phyloP scores from a whole-genome alignment of 2,329 filamentous ascomycete species.

The Tolypocladium ovalisporum region DNA sequence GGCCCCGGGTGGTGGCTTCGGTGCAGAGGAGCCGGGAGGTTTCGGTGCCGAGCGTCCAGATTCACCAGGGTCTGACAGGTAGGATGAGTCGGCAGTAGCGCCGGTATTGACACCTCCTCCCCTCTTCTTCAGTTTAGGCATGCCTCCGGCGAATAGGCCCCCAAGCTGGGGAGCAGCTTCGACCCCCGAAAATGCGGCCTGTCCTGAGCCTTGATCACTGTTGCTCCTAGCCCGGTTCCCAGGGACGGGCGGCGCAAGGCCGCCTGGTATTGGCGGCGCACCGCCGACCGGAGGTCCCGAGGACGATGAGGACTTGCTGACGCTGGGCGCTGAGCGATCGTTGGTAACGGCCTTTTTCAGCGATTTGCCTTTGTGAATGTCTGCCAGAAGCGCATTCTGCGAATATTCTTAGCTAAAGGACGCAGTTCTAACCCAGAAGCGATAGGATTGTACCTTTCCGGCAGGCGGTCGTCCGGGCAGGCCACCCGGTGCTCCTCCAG shows the following conservation, averaged over 20 bases:
- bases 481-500: conserved; percentile 27
- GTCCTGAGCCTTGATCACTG: conserved; percentile 56
- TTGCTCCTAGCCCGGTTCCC: conserved; percentile 69
- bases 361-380: conserved; percentile 71
- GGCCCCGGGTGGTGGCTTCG: conserved; percentile 47
- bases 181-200: conserved; percentile 27
- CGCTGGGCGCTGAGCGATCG: conserved; percentile 73
- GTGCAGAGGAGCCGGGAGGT: conserved; percentile 41
- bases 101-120: conserved; percentile 71
- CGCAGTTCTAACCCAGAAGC: not conserved
- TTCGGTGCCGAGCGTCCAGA: conserved; percentile 22
- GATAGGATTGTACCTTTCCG: conserved; percentile 46
- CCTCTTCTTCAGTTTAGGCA: conserved; percentile 86
- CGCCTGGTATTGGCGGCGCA: conserved; percentile 65
- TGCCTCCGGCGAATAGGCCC: conserved; percentile 84
- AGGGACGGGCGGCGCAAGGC: conserved; percentile 62
- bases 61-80: conserved; percentile 64
- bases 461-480: conserved; percentile 46
- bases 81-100: conserved; percentile 49
- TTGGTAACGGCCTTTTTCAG: conserved; percentile 86
- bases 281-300: conserved; percentile 55
- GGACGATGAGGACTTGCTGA: conserved; percentile 28
- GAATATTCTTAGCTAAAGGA: conserved; percentile 4
- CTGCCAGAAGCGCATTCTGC: conserved; percentile 75
- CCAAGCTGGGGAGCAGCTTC: conserved; percentile 68